Percentiles rank a stretch among this genome's conserved stretches.
phyloP scores from a whole-genome alignment of 2,329 filamentous ascomycete genomes.

The Monilinia fructicola region DNA sequence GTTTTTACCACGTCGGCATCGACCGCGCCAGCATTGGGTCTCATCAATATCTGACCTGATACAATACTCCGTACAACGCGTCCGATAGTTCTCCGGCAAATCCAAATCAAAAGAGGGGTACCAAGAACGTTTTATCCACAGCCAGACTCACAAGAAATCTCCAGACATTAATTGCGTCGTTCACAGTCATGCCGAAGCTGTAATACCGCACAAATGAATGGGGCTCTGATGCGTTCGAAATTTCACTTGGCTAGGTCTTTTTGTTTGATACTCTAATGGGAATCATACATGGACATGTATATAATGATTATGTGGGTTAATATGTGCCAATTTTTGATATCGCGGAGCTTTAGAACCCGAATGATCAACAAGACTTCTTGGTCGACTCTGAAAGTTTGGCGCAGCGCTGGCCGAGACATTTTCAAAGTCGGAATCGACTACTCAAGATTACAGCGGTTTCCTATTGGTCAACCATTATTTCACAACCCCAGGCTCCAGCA shows the following conservation, averaged over 20 bases:
- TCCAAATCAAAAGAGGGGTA: constrained; percentile 43
- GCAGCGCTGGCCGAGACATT: constrained; percentile 42
- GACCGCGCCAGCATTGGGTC: constrained; percentile 49
- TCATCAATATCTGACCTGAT: constrained; percentile 47
- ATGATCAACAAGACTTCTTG: constrained; percentile 43
- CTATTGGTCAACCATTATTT: constrained; percentile 50
- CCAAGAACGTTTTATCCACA: constrained; percentile 49
- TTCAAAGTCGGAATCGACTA: constrained; percentile 27
- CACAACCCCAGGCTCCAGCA: constrained; percentile 42
- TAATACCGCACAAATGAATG: constrained; percentile 47
- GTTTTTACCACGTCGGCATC: constrained; percentile 46
- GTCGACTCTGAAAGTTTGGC: constrained; percentile 42
- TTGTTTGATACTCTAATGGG: constrained; percentile 32
- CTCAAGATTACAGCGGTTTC: constrained; percentile 41
- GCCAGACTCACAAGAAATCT: constrained; percentile 48
- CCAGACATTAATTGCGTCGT: constrained; percentile 44
- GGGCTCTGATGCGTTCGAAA: constrained; percentile 44
- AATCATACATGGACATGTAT: not conserved
- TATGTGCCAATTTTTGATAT: constrained; percentile 41
- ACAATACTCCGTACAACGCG: constrained; percentile 48
- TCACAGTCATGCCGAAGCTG: constrained; percentile 47
- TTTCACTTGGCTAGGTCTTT: constrained; percentile 49
- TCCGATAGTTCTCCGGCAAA: constrained; percentile 46
- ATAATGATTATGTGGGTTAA: constrained; percentile 29
- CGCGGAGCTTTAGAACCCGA: constrained; percentile 33